Conservation (phyloP, 2,329 filamentous ascomycete species). For the Tothia fuscella region DNA sequence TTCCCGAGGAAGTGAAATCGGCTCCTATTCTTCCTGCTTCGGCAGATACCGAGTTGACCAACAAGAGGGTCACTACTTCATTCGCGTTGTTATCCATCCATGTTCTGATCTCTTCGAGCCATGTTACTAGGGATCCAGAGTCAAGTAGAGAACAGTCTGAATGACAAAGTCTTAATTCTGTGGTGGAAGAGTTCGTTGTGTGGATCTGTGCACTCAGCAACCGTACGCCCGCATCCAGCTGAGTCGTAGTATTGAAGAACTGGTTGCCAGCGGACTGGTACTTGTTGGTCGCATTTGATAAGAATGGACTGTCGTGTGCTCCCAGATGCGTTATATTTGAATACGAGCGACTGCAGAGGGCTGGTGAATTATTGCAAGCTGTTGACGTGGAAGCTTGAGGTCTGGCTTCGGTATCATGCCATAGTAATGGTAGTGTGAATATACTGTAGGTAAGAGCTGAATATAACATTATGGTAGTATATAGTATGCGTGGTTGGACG, state of each 20-base stretch:
- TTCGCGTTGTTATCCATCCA: conserved; percentile 61
- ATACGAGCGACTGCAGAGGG: conserved; percentile 59
- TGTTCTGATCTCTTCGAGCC: conserved; percentile 50
- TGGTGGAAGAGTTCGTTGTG: conserved; percentile 32
- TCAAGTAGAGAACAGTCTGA: conserved; percentile 55
- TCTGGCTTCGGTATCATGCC: conserved; percentile 13
- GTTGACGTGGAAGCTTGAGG: conserved; percentile 13
- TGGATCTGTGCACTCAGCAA: conserved; percentile 64
- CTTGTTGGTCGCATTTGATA: conserved; percentile 50
- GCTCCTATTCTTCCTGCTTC: conserved; percentile 42
- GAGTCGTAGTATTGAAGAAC: conserved; percentile 58
- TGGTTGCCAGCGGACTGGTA: conserved; percentile 60
- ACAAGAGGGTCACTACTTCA: conserved; percentile 63
- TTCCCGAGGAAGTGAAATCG: conserved; percentile 36
- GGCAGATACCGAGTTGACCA: conserved; percentile 57
- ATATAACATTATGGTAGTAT: no score
- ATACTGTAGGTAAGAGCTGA: no score
- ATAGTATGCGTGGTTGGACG: no score
- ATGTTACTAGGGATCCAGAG: conserved; percentile 51
- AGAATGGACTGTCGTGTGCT: conserved; percentile 62
- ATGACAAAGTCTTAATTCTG: conserved; percentile 57
- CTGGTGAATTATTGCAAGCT: conserved; percentile 72
- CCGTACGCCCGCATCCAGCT: conserved; percentile 59
- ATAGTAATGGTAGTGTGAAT: no score
- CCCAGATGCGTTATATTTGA: conserved; percentile 68